Evolutionary conservation across 352 stramenopile species (phyloP).

Genomic region (Phytophthora capsici): DNA sequence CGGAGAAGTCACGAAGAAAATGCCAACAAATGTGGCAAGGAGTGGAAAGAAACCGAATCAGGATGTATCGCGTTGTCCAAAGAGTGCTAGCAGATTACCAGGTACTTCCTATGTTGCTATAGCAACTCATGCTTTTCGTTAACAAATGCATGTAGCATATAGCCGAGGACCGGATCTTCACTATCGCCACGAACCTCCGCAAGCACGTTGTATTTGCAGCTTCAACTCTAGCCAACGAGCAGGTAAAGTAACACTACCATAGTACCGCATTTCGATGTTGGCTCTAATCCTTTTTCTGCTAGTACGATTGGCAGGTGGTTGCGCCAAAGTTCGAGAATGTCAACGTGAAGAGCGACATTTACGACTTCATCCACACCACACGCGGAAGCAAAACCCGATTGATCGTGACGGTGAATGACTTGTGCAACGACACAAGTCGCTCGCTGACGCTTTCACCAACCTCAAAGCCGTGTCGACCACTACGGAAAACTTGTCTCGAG

Average conservation of each 20-base stretch:
- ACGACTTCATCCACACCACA: constrained; percentile 62
- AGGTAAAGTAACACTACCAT: constrained; percentile 83
- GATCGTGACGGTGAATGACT: constrained; percentile 69
- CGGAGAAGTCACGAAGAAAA: constrained; percentile 66
- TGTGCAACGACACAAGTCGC: constrained; percentile 50
- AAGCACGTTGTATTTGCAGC: constrained; percentile 88
- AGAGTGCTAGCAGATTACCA: constrained; percentile 83
- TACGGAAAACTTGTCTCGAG: constrained; percentile 61
- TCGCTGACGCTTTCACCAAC: constrained; percentile 49
- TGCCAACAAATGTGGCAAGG: constrained; percentile 67
- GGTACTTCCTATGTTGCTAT: constrained; percentile 30
- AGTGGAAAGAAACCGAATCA: constrained; percentile 69
- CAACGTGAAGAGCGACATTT: constrained; percentile 72
- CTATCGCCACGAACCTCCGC: constrained; percentile 73
- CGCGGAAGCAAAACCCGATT: constrained; percentile 12
- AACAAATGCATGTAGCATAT: constrained; percentile 58
- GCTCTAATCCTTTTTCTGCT: constrained; percentile 4
- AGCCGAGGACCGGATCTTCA: constrained; percentile 74
- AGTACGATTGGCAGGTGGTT: constrained; percentile 90
- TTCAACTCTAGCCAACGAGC: constrained; percentile 79
- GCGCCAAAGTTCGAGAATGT: constrained; percentile 75
- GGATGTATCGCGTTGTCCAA: constrained; percentile 75
- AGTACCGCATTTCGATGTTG: too few species aligned
- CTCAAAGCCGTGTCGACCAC: constrained; percentile 51
- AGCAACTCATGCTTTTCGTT: not conserved